Percentiles rank a stretch among this genome's conserved stretches.
phyloP scores from a whole-genome alignment of 2,329 filamentous ascomycete genomes.

The Ophiostoma novo-ulmi region DNA sequence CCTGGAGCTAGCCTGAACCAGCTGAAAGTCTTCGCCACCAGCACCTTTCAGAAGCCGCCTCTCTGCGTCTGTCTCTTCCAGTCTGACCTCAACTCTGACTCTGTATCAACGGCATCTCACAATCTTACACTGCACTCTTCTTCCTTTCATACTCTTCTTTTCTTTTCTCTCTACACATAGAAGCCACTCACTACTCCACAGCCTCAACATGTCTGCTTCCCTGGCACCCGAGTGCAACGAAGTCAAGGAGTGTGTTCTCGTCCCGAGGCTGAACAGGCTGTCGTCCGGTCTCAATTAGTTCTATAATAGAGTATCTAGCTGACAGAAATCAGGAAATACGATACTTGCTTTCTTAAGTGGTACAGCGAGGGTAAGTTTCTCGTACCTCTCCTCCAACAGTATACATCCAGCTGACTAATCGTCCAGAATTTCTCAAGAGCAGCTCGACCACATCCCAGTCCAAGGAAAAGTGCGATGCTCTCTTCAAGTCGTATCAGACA shows the following conservation, averaged over 20 bases:
- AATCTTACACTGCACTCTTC: background rate
- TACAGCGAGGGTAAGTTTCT: conserved; percentile 83
- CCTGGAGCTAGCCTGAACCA: conserved; percentile 7
- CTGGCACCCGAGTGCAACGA: conserved; percentile 93
- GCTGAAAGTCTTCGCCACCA: conserved; percentile 5
- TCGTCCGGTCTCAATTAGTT: background rate
- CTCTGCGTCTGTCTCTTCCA: background rate
- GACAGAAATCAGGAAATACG: conserved; percentile 64
- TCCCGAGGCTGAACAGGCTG: background rate
- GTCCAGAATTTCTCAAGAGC: conserved; percentile 81
- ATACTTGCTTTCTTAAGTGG: conserved; percentile 98
- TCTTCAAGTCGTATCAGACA: conserved; percentile 84
- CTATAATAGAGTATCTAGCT: background rate
- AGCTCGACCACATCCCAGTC: conserved; percentile 66
- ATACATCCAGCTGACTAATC: background rate
- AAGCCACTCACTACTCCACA: background rate
- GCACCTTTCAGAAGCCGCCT: background rate
- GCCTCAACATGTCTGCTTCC: conserved; percentile 73
- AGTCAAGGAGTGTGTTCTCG: conserved; percentile 72
- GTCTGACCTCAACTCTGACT: background rate
- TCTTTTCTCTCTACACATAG: background rate
- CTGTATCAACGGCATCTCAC: background rate
- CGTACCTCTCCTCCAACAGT: conserved; percentile 3
- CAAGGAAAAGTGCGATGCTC: conserved; percentile 67
- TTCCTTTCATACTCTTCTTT: background rate